Base-by-base conservation (phyloP, 768 basidiomycete genomes). In the Naematelia encephala region DNA sequence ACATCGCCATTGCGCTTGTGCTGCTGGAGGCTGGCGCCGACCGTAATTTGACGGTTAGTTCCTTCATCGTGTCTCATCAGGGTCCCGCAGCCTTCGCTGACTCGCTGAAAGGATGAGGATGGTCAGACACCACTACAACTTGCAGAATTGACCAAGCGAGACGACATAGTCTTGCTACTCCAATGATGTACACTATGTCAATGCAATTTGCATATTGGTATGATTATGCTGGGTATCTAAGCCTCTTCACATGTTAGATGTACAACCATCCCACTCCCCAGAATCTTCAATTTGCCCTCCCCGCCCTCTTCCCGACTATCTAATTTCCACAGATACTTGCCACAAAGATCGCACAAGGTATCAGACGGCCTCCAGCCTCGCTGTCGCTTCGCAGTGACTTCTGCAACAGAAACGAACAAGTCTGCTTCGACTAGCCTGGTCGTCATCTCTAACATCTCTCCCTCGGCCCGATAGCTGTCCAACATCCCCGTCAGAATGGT, bases 401-500 rank as follows among this genome's bases (percentile, higher is more conserved):
- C 80, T 34, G 86, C 84, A 47, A 93, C 80, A 0, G 83, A 82
- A 56, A 86, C 84, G 64, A 89, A 92, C 49, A 94, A 78, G 74
- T 98, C 94, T 28, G 87, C 82, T 61, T 88, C 83, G 44, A 92
- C 80, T 46, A 98, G 79, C 60, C 85, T 85, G 62, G 87, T 89
- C 22, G 91, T 88, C 67, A 94, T 91, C 44, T 81, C 78, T 23
- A 98, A 80, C 82, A 93, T 85, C 64, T 97, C 93, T 25, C 89
- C 90, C 63, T 99, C 93, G 2, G 88, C 85, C 39, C 87, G 85
- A 78, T 97, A 98, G 1, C 91, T 88, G 70, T 94, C 91, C 67
- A 98, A 78, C 90, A 98, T 99, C n/a, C 90, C 88, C 0, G 86
- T 87, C 27, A 99, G 81, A 60, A 99, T 92, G 11, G 85, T 83